Conservation (phyloP, 805 yeast species). For the Gaillardinia entomophila region DNA sequence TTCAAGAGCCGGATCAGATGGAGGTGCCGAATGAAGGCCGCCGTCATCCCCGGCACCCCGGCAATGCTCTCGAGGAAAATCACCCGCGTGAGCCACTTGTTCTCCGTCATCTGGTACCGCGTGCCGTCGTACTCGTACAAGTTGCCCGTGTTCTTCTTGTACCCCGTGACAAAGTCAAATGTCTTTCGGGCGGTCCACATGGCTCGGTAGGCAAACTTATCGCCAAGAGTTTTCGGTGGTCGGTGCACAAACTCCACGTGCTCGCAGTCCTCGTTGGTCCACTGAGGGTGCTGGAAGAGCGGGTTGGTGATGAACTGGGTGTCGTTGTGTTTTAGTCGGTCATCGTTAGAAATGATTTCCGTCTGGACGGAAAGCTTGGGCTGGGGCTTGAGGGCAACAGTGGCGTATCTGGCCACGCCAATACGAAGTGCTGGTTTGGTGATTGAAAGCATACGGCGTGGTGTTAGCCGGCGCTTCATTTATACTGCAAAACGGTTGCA, state of each 20-base stretch:
- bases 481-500: too few relatives aligned
- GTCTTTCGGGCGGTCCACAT: conserved; percentile 39
- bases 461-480: too few relatives aligned
- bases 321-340: conserved; percentile 21
- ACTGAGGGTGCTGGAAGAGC: conserved; percentile 30
- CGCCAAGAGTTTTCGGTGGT: conserved; percentile 41
- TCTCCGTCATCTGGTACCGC: conserved; percentile 50
- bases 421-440: too few relatives aligned
- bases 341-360: conserved; percentile 6
- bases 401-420: too few relatives aligned
- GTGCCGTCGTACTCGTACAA: conserved; percentile 28
- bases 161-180: conserved; percentile 64
- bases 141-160: conserved; percentile 46
- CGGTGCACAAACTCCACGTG: conserved; percentile 47
- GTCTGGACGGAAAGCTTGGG: conserved; percentile 5
- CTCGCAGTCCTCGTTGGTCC: conserved; percentile 24
- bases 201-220: conserved; percentile 45
- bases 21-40: conserved; percentile 65
- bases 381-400: too few relatives aligned
- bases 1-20: conserved; percentile 55
- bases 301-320: conserved; percentile 34
- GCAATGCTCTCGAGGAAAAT: conserved; percentile 68
- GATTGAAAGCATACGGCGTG: too few relatives aligned
- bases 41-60: conserved; percentile 78
- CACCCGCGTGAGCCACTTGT: conserved; percentile 57